Conservation (phyloP, 768 basidiomycete genomes). For the Rhodotorula taiwanensis region DNA sequence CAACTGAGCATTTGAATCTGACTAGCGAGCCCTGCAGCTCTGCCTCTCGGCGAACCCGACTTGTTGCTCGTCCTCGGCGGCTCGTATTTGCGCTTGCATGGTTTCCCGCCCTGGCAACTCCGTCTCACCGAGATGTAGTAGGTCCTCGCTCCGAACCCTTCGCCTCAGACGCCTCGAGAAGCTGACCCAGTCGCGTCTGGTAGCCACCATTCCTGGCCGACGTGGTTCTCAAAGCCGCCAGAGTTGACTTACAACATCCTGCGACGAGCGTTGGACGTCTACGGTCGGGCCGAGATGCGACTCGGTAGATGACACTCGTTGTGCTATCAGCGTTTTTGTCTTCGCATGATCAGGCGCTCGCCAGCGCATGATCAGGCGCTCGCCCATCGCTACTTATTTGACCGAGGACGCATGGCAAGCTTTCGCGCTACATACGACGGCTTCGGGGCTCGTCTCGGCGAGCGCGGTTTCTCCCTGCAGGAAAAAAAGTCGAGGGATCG, state of each 20-base stretch:
- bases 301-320: slow-evolving; percentile 21
- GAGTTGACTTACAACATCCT: slow-evolving; percentile 22
- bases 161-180: neutral
- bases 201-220: slow-evolving; percentile 36
- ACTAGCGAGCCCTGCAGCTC: neutral
- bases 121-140: slow-evolving; percentile 37
- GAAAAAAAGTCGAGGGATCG: too few species aligned
- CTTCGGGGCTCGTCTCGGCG: too few species aligned
- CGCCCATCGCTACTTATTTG: too few species aligned
- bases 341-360: too few species aligned
- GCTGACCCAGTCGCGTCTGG: too few species aligned
- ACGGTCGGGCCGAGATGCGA: slow-evolving; percentile 37
- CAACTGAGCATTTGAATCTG: neutral
- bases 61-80: slow-evolving; percentile 38
- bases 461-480: too few species aligned
- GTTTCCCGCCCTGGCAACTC: slow-evolving; percentile 39
- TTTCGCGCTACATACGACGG: too few species aligned
- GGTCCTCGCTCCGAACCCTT: neutral
- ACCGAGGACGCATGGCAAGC: too few species aligned
- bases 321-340: too few species aligned
- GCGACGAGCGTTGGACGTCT: slow-evolving; percentile 34
- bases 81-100: slow-evolving; percentile 33
- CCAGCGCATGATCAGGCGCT: too few species aligned
- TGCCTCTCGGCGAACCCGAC: slow-evolving; percentile 33
- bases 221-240: slow-evolving; percentile 21